A percentile compares a stretch with the other conserved stretches of the same genome.
These are phyloP conservation scores for Aspergillus novofumigatus DNA, from an alignment of 2,329 filamentous ascomycete species.

Conservation along the genomic window DNA sequence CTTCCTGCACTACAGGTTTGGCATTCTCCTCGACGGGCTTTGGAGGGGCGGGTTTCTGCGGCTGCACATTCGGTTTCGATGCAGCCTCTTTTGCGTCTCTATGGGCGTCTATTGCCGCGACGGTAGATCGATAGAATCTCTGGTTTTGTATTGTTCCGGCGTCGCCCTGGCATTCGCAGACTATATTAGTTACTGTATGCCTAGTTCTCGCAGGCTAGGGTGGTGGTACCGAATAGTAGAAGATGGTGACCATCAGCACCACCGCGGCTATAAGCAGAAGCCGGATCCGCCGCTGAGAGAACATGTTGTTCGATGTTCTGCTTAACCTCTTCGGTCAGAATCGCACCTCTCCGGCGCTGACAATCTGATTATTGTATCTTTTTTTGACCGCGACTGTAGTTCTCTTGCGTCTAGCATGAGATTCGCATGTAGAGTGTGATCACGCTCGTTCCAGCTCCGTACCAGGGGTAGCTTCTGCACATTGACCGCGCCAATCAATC, in stretches of 20 bases:
- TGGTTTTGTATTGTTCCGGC: slow-evolving; percentile 38
- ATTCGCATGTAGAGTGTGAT: background rate
- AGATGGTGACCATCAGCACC: slow-evolving; percentile 60
- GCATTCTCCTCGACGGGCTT: slow-evolving; percentile 40
- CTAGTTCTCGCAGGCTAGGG: background rate
- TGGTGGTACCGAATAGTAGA: slow-evolving; percentile 66
- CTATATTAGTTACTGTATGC: slow-evolving; percentile 4
- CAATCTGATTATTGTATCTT: background rate
- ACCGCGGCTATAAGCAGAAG: slow-evolving; percentile 62
- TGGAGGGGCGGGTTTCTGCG: slow-evolving; percentile 61
- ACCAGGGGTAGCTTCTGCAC: background rate
- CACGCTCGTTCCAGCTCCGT: background rate
- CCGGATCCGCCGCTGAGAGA: slow-evolving; percentile 66
- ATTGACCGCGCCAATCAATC: background rate
- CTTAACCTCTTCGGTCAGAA: background rate
- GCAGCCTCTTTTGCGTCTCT: slow-evolving; percentile 41
- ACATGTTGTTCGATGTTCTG: slow-evolving; percentile 47
- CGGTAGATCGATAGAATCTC: slow-evolving; percentile 54
- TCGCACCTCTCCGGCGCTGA: background rate
- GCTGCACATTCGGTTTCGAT: slow-evolving; percentile 55
- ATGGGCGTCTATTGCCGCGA: slow-evolving; percentile 50
- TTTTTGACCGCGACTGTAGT: background rate
- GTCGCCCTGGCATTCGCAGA: slow-evolving; percentile 31
- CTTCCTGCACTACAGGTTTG: slow-evolving; percentile 10
- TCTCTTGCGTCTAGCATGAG: background rate